Conservation (phyloP, 2,329 filamentous ascomycete species). For the Ophiocordyceps sinensis region DNA sequence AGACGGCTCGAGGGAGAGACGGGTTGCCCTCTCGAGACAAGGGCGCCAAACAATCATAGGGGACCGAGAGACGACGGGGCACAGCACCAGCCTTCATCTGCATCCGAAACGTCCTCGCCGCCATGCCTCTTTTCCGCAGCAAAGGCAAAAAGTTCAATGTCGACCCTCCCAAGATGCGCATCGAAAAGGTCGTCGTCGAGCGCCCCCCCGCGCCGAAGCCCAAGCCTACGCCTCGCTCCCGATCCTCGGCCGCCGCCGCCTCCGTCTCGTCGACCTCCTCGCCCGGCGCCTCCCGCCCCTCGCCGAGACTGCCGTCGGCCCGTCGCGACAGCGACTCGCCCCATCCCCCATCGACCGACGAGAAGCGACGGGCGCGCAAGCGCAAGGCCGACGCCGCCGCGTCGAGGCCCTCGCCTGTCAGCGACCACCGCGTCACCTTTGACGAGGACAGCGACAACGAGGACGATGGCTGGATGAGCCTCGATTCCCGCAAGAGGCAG, state of each 20-base stretch:
- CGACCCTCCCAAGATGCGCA: slow-evolving; percentile 33
- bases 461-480: slow-evolving; percentile 36
- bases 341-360: slow-evolving; percentile 24
- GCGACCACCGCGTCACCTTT: slow-evolving; percentile 33
- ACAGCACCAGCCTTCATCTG: neutral
- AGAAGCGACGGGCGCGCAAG: slow-evolving; percentile 27
- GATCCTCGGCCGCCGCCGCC: slow-evolving; percentile 7
- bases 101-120: neutral
- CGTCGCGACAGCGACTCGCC: slow-evolving; percentile 27
- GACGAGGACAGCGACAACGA: slow-evolving; percentile 36
- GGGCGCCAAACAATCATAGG: neutral
- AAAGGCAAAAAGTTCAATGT: slow-evolving; percentile 36
- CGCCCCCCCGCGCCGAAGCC: slow-evolving; percentile 17
- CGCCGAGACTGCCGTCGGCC: slow-evolving; percentile 22
- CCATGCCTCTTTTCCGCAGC: slow-evolving; percentile 25
- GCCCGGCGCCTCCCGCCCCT: slow-evolving; percentile 20
- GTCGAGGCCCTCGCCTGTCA: slow-evolving; percentile 28
- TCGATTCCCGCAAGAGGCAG: slow-evolving; percentile 33
- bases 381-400: slow-evolving; percentile 27
- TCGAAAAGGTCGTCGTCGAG: slow-evolving; percentile 36
- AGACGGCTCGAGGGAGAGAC: neutral
- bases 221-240: slow-evolving; percentile 16
- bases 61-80: neutral
- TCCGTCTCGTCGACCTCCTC: slow-evolving; percentile 16
- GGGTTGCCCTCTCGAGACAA: neutral